Percentiles rank a stretch among this genome's conserved stretches.
These are phyloP conservation scores for Termitomyces sp. DNA, from an alignment of 768 basidiomycete species.

Conservation along the genomic window DNA sequence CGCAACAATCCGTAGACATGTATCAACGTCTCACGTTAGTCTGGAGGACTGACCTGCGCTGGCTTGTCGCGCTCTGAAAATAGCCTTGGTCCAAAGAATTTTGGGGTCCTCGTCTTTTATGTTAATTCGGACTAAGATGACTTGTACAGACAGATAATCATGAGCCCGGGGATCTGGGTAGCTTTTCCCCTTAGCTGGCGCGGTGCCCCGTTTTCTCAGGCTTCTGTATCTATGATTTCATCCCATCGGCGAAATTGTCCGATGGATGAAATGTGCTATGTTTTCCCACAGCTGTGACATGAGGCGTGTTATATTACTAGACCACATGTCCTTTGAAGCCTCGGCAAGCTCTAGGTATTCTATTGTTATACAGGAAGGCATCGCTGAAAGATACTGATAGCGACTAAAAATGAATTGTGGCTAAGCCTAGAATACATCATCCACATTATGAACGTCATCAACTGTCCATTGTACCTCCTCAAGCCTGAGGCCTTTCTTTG, in stretches of 20 bases:
- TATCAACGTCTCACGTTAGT: neutral
- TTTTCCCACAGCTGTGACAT: constrained; percentile 7
- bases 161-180: neutral
- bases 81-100: neutral
- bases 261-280: neutral
- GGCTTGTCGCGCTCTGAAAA: neutral
- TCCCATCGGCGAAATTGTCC: neutral
- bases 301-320: neutral
- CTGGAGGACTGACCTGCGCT: neutral
- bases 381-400: neutral
- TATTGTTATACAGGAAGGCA: neutral
- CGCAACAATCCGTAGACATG: neutral
- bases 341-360: neutral
- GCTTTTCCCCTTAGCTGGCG: neutral
- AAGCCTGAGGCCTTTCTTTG: constrained; percentile 3
- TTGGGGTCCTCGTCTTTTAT: neutral
- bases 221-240: neutral
- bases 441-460: neutral
- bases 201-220: constrained; percentile 2
- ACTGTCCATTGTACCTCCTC: neutral
- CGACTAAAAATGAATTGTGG: neutral
- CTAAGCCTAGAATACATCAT: constrained; percentile 15
- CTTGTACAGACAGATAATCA: neutral
- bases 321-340: neutral
- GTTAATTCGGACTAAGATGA: neutral